phyloP scores from a whole-genome alignment of 1,139 yeast genomes.

The Meyerozyma carpophila region DNA sequence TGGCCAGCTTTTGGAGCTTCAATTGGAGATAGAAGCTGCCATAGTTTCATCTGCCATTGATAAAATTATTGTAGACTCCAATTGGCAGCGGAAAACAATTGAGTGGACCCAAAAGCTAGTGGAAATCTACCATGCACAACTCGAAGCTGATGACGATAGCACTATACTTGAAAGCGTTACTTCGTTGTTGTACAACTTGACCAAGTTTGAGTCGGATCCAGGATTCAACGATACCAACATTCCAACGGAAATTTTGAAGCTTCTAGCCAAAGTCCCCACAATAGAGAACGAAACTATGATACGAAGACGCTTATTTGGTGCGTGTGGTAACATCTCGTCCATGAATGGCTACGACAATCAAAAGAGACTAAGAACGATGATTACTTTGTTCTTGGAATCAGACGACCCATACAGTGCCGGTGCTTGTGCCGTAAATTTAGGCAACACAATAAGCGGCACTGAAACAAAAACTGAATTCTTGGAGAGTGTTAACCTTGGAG shows the following conservation, averaged over 20 bases:
- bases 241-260: background rate
- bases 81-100: background rate
- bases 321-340: conserved; percentile 32
- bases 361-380: conserved; percentile 9
- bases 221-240: background rate
- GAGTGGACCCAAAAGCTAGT: background rate
- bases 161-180: background rate
- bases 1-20: background rate
- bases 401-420: conserved; percentile 25
- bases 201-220: background rate
- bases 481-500: conserved; percentile 6
- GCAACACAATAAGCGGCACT: conserved; percentile 26
- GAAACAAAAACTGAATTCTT: conserved; percentile 14
- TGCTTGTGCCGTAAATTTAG: conserved; percentile 27
- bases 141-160: background rate
- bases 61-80: background rate
- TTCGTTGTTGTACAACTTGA: background rate
- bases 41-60: background rate
- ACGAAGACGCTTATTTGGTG: conserved; percentile 29
- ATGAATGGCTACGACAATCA: conserved; percentile 18
- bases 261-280: background rate
- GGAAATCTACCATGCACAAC: background rate
- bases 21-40: background rate
- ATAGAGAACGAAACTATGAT: background rate
- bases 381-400: conserved; percentile 3